Base-by-base conservation (phyloP, 2,329 filamentous ascomycete genomes). In the Cladosporium sp. region DNA sequence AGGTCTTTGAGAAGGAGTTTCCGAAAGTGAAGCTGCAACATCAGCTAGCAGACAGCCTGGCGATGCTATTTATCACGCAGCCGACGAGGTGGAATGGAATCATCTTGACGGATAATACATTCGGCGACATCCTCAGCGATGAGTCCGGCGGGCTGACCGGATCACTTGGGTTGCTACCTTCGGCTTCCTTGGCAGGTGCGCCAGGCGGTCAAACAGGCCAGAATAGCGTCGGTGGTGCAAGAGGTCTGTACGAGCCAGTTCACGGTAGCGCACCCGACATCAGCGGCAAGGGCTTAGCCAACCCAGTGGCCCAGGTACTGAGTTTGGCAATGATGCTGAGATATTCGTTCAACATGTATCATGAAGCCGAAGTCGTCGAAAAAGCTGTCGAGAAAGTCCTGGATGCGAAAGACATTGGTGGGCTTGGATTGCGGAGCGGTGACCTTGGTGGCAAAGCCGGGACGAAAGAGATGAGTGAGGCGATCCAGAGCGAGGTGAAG, bases 331-430 rank as follows among this genome's bases (percentile, higher is more conserved):
- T 68, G 66, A 67, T 68, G 66, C 45, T 68, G 57, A 53, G 70
- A 59, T 61, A 70, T 34, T 64, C 61, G 13, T 65, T 65, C 57
- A 63, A 64, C 35, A 64, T 65, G 64, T 55, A 66, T 18, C 54
- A 54, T 9, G 63, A 66, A 40, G 64, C 64, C 3, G 59, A 65
- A 18, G 44, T 82, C 0, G 77, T 80, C 0, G 76, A 82, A 58
- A 70, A 75, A 28, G 73, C 78, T 1, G 78, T 80, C 0, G 73
- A 74, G 0, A 68, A 70, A 38, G 63, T 83, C 50, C 74, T 83
- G 66, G 71, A 76, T 7, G 72, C 71, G 4, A 77, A 82, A 2
- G 77, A 80, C 57, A 71, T 70, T 9, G 78, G 74, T 14, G 78
- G 77, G 52, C 69, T 70, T 7, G 78, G 78, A 0, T 64, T 80